phyloP scores from a whole-genome alignment of 2,329 filamentous ascomycete genomes.

The Dactylellina parvicollis region DNA sequence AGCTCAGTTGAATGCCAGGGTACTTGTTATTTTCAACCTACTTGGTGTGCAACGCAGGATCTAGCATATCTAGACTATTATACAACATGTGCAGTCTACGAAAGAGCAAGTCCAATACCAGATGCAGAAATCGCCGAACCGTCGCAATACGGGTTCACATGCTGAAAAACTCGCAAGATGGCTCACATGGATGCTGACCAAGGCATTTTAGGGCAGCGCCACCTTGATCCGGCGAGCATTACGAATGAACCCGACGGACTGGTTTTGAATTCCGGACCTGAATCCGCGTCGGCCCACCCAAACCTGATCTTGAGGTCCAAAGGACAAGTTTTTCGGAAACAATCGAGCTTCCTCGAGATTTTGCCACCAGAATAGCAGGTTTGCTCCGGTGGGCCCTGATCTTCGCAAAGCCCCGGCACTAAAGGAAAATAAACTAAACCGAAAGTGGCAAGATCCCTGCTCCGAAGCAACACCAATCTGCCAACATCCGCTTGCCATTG shows the following conservation, averaged over 20 bases:
- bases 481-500: slow-evolving; percentile 24
- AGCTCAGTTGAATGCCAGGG: too few species aligned
- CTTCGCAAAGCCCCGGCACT: slow-evolving; percentile 53
- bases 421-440: slow-evolving; percentile 5
- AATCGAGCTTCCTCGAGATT: slow-evolving; percentile 42
- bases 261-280: background rate
- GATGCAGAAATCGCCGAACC: too few species aligned
- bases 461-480: slow-evolving; percentile 41
- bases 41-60: too few species aligned
- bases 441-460: slow-evolving; percentile 23
- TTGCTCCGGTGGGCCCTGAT: slow-evolving; percentile 5
- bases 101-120: too few species aligned
- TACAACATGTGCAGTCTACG: too few species aligned
- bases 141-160: too few species aligned
- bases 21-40: too few species aligned
- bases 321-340: slow-evolving; percentile 53
- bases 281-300: background rate
- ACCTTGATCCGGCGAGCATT: slow-evolving; percentile 8
- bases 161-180: too few species aligned
- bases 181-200: too few species aligned
- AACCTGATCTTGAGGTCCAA: slow-evolving; percentile 1
- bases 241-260: slow-evolving; percentile 3
- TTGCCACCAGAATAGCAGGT: slow-evolving; percentile 38
- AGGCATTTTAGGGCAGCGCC: too few species aligned
- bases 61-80: too few species aligned